Base-by-base conservation (phyloP, 176 grass and related monocot genomes). In the Puya raimondii region DNA sequence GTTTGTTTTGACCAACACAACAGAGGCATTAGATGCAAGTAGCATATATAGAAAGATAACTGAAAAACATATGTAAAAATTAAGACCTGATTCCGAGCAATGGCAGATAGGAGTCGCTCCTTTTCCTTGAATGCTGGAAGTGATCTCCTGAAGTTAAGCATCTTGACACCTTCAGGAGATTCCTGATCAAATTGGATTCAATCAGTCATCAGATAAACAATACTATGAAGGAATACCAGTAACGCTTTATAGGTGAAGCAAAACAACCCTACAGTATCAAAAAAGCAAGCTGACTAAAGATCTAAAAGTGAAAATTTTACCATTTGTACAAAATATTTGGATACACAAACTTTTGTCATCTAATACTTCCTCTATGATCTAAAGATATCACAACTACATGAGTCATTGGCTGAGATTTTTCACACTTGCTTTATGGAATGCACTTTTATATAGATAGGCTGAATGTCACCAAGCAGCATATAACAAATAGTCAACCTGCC, bases 41-140 rank as follows among this genome's bases (percentile, higher is more conserved):
- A 42, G 33, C 33, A 42, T 7, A 7, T 42, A 42, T 42, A 18
- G 15, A 3, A 17, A 59, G 13, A n/a, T 56, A 56, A n/a, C 52
- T n/a, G 54, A 50, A 11, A 57, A n/a, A 22, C 50, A 64, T 21
- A 72, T 33, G n/a, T 47, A 49, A 12, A 12, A 64, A 80, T 56
- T 49, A 25, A 59, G 69, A 96, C 93, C 93, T 96, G 93, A 85
- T 96, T 96, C n/a, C 78, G 79, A 29, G 92, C 86, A 89, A 96
- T 96, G 49, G 88, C 83, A 76, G 88, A 85, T 27, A 96, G 81
- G 71, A 96, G 81, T 49, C 81, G 85, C 74, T 92, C 92, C 82
- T 83, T 96, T 70, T 96, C 88, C 81, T 88, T 90, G 81, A 87
- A 92, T 63, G 92, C 85, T 54, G 88, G 88, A 77, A 96, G 88